Base-by-base conservation (phyloP, 2,329 filamentous ascomycete species). In the Reticulascus tulasneorum region DNA sequence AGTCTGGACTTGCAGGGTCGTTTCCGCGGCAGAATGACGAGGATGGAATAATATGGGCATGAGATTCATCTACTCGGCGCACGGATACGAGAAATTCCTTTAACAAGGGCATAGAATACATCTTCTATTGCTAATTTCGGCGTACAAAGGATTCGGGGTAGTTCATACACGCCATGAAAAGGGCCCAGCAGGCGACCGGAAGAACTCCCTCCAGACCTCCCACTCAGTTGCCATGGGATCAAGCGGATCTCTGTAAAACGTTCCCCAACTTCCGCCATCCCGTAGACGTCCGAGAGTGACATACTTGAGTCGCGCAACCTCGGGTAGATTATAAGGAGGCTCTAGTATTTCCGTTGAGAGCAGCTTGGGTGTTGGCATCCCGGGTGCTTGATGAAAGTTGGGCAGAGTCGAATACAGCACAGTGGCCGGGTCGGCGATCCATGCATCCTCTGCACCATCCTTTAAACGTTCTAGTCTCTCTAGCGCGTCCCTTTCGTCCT, bases 291-390 rank as follows among this genome's bases (percentile, higher is more conserved):
- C n/a, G n/a, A n/a, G n/a, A n/a, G n/a, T n/a, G 2, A 49, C 40
- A 17, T 59, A 61, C 29, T 60, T 56, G 3, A 62, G 46, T 6
- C 59, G 48, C 2, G 37, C 30, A 1, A 26, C 21, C 30, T 59
- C 53, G 0, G 49, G 42, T 0, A 62, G 35, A 6, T 51, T 48
- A 29, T 51, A 62, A 0, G 57, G 59, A 9, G 55, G 21, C 9
- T 52, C 48, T 0, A 55, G 40, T 1, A n/a, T n/a, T 23, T 27
- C 2, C 23, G 26, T 0, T 38, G 20, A 3, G 48, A 45, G 4
- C 49, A 33, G 17, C 19, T 29, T n/a, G n/a, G 13, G 13, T 32
- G 22, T 19, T 23, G 26, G 23, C 26, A 18, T 34, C 29, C 9
- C 33, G 35, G 9, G 21, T 23, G 9, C 23, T 21, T 2, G 32